Evolutionary conservation across 129 eudicot species (phyloP).

Genomic region (Heracleum sosnowskyi): DNA sequence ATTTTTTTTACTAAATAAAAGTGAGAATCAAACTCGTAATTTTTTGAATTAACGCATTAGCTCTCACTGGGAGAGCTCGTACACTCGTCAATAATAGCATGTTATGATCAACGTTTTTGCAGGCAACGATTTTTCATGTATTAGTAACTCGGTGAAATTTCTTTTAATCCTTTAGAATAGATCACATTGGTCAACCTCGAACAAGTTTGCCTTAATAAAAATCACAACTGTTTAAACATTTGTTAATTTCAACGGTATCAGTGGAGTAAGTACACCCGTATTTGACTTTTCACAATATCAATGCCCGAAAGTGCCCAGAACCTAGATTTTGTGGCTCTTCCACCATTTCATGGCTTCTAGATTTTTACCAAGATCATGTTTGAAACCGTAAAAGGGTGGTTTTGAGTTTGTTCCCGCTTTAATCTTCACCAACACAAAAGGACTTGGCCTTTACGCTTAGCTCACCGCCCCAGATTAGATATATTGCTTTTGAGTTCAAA

Average conservation of each 20-base stretch:
- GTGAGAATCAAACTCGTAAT: too few relatives aligned
- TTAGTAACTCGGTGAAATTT: too few relatives aligned
- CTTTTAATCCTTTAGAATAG: too few relatives aligned
- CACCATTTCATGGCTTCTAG: neutral
- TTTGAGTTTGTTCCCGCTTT: neutral
- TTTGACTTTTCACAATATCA: constrained; percentile 1
- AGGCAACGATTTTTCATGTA: too few relatives aligned
- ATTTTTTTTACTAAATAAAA: too few relatives aligned
- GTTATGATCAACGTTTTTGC: too few relatives aligned
- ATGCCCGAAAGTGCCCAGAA: neutral
- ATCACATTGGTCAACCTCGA: too few relatives aligned
- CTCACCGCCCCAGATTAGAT: neutral
- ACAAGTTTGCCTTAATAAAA: too few relatives aligned
- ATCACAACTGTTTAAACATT: neutral
- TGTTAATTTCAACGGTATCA: neutral
- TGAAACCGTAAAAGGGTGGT: neutral
- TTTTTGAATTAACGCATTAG: too few relatives aligned
- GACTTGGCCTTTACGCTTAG: neutral
- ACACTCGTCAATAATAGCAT: too few relatives aligned
- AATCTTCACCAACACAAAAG: neutral
- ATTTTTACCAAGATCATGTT: neutral
- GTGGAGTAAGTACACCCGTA: neutral
- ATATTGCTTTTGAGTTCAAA: too few relatives aligned
- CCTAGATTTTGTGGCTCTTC: neutral
- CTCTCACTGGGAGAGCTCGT: too few relatives aligned